phyloP scores from a whole-genome alignment of 164 flowering plant species.

The Paratinospora sagittata region DNA sequence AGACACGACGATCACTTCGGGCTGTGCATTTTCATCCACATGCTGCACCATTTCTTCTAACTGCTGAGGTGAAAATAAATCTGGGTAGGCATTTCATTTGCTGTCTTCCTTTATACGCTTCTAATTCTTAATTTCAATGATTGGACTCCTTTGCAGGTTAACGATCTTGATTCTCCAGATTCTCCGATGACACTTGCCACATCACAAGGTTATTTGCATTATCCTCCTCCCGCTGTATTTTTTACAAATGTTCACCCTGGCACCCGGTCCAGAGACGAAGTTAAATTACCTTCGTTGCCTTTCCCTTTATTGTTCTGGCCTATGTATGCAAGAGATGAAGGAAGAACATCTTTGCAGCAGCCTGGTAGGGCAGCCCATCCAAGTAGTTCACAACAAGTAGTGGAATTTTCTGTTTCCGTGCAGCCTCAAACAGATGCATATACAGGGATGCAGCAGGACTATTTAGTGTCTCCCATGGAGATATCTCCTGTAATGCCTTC shows the following conservation, averaged over 20 bases:
- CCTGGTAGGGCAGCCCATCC: slow-evolving; percentile 29
- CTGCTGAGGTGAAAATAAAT: slow-evolving; percentile 70
- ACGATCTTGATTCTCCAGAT: slow-evolving; percentile 85
- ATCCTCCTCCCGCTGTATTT: slow-evolving; percentile 84
- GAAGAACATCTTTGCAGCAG: slow-evolving; percentile 35
- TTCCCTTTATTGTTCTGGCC: slow-evolving; percentile 62
- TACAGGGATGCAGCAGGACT: slow-evolving; percentile 53
- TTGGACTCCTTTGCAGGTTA: slow-evolving; percentile 51
- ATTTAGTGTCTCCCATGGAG: slow-evolving; percentile 54
- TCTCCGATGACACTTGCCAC: slow-evolving; percentile 82
- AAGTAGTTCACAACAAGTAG: slow-evolving; percentile 33
- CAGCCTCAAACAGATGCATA: slow-evolving; percentile 50
- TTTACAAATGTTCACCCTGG: slow-evolving; percentile 56
- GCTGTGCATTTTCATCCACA: slow-evolving; percentile 98
- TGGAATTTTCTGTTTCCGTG: slow-evolving; percentile 45
- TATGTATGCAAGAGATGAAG: slow-evolving; percentile 42
- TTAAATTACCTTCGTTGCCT: slow-evolving; percentile 46
- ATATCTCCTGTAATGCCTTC: slow-evolving; percentile 24
- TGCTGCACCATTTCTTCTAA: slow-evolving; percentile 81
- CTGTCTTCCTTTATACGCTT: slow-evolving; percentile 3
- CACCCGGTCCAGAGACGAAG: slow-evolving; percentile 32
- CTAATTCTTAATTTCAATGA: slow-evolving; percentile 14
- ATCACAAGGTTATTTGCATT: slow-evolving; percentile 64
- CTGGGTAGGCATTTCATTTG: slow-evolving; percentile 3
- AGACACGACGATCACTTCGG: slow-evolving; percentile 87